phyloP scores from a whole-genome alignment of 2,329 filamentous ascomycete genomes.

The Didymella glomerata region DNA sequence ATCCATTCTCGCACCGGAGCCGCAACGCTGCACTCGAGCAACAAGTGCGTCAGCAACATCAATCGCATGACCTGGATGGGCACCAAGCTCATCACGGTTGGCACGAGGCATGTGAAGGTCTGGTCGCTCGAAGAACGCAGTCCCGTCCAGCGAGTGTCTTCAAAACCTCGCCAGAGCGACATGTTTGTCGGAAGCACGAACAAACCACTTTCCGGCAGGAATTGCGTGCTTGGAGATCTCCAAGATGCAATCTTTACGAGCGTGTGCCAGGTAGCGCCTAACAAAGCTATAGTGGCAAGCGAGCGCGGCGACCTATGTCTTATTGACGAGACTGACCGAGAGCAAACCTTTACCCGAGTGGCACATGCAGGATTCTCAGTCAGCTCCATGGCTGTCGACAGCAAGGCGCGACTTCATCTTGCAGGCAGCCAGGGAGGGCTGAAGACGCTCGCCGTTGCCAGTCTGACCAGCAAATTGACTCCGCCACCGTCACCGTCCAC shows the following conservation, averaged over 20 bases:
- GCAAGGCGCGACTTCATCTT: conserved; percentile 69
- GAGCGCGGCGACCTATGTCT: conserved; percentile 91
- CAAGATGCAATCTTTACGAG: conserved; percentile 87
- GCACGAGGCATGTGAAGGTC: conserved; percentile 89
- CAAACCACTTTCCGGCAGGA: conserved; percentile 82
- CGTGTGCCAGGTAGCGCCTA: conserved; percentile 74
- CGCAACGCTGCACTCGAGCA: conserved; percentile 81
- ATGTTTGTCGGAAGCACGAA: conserved; percentile 49
- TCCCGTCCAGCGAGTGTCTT: conserved; percentile 59
- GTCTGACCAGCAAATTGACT: conserved; percentile 43
- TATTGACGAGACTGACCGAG: conserved; percentile 77
- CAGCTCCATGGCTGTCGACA: conserved; percentile 69
- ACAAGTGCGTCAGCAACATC: conserved; percentile 89
- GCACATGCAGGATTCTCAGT: conserved; percentile 73
- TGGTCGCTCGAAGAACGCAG: conserved; percentile 81
- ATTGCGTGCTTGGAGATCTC: conserved; percentile 82
- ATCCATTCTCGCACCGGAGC: conserved; percentile 83
- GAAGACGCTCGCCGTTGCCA: conserved; percentile 54
- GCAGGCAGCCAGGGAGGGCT: conserved; percentile 71
- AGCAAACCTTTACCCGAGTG: conserved; percentile 74
- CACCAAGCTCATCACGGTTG: conserved; percentile 81
- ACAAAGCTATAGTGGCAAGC: conserved; percentile 82
- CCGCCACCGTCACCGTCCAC: conserved; percentile 48
- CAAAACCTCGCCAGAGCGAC: conserved; percentile 48
- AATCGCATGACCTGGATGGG: conserved; percentile 92